Evolutionary conservation across 2,329 filamentous ascomycete species (phyloP), one percentile per base, ranked within the genome.

Genomic region (Pseudogymnoascus sp.): DNA sequence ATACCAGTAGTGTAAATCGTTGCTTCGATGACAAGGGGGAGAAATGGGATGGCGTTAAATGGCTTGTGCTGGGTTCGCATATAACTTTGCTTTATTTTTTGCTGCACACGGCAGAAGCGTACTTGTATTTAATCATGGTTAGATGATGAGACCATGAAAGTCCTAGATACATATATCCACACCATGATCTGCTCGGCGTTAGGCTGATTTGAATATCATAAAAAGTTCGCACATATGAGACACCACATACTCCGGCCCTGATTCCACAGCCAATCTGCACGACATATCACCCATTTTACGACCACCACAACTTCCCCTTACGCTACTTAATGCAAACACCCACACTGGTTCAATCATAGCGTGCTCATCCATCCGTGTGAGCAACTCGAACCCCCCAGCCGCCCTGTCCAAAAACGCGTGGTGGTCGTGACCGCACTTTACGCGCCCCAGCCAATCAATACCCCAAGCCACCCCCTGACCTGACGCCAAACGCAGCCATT

Each of bases 401-500:
- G 43, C 43, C 23, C 14, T n/a, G 46, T 1, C 3, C 46, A 25
- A 53, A 18, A 60, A 60, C 56, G 56, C 56, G 56, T 60, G 56
- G 56, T 60, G 56, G 56, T 60, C 56, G 56, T 60, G 56, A 37
- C 34, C 16, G 56, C 56, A 60, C 56, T 60, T 60, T 60, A 36
- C 31, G 31, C 31, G 36, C 56, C 31, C 56, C n/a, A 38, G 31
- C 31, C 56, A 60, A 60, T 36, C 46, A 53, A 53, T 53, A 14
- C 46, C 12, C 14, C 46, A 53, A 53, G 46, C 25, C 46, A 53
- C 46, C 46, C 46, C 46, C 46, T 53, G 46, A 53, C 46, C 46
- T 53, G 46, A 53, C 46, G 46, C 46, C 46, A 53, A 53, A 53
- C 46, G 46, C 46, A 53, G 46, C 46, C 46, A 53, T 31, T 16